Conservation (phyloP, 257 asterid species). For the Penstemon barbatus region DNA sequence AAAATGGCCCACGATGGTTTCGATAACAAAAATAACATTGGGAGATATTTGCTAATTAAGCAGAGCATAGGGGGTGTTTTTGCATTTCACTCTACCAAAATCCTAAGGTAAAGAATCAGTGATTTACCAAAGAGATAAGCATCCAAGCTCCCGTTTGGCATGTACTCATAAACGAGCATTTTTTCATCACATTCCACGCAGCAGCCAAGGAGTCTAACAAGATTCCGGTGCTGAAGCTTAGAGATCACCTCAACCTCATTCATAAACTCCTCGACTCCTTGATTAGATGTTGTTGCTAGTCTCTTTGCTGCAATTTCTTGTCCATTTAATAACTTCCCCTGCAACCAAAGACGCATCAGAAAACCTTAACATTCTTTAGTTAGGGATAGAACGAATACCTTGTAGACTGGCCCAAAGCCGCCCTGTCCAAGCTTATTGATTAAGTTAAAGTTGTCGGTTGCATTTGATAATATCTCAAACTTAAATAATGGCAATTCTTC, state of each 20-base stretch:
- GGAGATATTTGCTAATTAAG: too few species aligned
- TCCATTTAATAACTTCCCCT: constrained; percentile 69
- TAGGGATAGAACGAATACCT: constrained; percentile 34
- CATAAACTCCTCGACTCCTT: constrained; percentile 83
- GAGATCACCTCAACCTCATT: constrained; percentile 76
- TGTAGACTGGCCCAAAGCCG: constrained; percentile 86
- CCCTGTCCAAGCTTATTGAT: constrained; percentile 82
- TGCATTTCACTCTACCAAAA: not conserved
- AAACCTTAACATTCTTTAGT: not conserved
- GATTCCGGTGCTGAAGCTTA: constrained; percentile 78
- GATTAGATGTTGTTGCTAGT: constrained; percentile 72
- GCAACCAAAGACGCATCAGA: constrained; percentile 8
- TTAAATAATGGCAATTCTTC: constrained; percentile 27
- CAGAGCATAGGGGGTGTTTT: too few species aligned
- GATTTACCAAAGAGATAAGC: constrained; percentile 67
- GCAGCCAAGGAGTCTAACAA: constrained; percentile 79
- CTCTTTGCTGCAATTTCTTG: constrained; percentile 80
- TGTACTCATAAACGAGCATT: constrained; percentile 73
- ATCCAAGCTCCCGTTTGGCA: constrained; percentile 90
- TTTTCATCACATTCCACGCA: constrained; percentile 84
- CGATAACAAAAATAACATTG: too few species aligned
- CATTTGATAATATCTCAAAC: constrained; percentile 26
- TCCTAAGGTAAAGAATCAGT: not conserved
- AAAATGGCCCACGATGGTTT: too few species aligned
- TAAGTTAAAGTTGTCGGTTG: constrained; percentile 49